Base-by-base conservation (phyloP, 305 asterid genomes). In the Solanum chacoense region DNA sequence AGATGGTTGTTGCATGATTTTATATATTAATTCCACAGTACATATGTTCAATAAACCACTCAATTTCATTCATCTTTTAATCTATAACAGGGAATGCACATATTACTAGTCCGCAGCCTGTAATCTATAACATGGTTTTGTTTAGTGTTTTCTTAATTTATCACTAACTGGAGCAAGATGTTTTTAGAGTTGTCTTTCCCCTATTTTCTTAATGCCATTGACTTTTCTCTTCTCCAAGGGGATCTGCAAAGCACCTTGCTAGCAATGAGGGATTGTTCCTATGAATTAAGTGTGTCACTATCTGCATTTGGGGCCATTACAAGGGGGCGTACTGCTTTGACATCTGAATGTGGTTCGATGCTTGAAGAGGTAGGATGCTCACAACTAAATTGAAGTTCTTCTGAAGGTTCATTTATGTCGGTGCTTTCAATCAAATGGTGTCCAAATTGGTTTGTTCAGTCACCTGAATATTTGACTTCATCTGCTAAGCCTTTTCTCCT, bases 311-410 rank as follows among this genome's bases (percentile, higher is more conserved):
- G 93, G 85, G 93, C 91, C 90, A 92, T 95, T 90, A 91, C 95
- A 89, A 95, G 96, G 91, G 96, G 98, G 76, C 99, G 94, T 91
- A 94, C 95, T 86, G 97, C 98, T 87, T 94, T 98, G 96, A 98
- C 99, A 91, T 94, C 98, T 89, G 99, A 96, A 92, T 98, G 99
- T 92, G 99, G 99, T 90, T 95, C 98, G 83, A 98, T 98, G 99
- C 99, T 98, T 84, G 99, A 98, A 93, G 99, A 98, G 98, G 99
- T 96, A 90, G 67, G 84, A 55, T 80, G 36, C 87, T 87, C 88
- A 20, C 87, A 20, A 22, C 86, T 83, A 31, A 78, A 11, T 77
- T 86, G 69, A 65, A 26, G 69, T 24, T 69, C 67, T 86, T 86
- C 29, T 65, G 29, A 65, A 65, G 72, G 1, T 65, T 65, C 29